These are phyloP conservation scores for Lipomyces oligophaga DNA, from an alignment of 805 yeast species.

Conservation along the genomic window DNA sequence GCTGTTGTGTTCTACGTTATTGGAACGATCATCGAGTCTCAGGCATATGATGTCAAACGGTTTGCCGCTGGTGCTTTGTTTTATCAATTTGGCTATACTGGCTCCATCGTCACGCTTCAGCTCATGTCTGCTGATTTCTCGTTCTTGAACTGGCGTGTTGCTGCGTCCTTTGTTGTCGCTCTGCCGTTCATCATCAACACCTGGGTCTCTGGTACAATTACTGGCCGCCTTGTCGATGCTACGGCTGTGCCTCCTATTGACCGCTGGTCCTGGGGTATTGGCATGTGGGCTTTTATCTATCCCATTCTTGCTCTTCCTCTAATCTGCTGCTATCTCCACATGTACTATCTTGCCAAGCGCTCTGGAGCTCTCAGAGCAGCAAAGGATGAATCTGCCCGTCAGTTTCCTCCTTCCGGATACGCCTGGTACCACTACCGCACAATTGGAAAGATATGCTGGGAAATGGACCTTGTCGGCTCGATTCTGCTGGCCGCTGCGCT, in stretches of 20 bases:
- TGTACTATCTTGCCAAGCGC: conserved; percentile 51
- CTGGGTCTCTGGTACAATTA: conserved; percentile 67
- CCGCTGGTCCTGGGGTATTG: conserved; percentile 71
- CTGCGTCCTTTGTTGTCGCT: conserved; percentile 61
- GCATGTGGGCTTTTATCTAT: conserved; percentile 75
- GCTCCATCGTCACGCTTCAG: conserved; percentile 54
- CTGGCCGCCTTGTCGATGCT: conserved; percentile 27
- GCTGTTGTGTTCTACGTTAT: conserved; percentile 54
- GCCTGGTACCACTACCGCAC: conserved; percentile 12
- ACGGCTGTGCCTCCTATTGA: conserved; percentile 10
- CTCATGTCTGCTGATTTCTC: conserved; percentile 65
- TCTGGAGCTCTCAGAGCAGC: conserved; percentile 48
- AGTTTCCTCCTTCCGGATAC: conserved; percentile 36
- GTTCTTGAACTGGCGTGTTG: conserved; percentile 65
- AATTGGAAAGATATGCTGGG: conserved; percentile 47
- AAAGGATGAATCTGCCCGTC: background rate
- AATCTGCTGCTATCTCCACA: conserved; percentile 50
- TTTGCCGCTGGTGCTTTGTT: conserved; percentile 65
- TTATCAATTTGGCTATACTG: conserved; percentile 57
- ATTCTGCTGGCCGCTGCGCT: conserved; percentile 52
- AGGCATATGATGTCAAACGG: conserved; percentile 52
- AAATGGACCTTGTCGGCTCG: conserved; percentile 62
- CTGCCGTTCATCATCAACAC: conserved; percentile 72
- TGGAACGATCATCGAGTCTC: conserved; percentile 63
- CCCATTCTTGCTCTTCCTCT: conserved; percentile 65